Conservation (phyloP, 257 asterid species). For the Nicotiana knightiana region DNA sequence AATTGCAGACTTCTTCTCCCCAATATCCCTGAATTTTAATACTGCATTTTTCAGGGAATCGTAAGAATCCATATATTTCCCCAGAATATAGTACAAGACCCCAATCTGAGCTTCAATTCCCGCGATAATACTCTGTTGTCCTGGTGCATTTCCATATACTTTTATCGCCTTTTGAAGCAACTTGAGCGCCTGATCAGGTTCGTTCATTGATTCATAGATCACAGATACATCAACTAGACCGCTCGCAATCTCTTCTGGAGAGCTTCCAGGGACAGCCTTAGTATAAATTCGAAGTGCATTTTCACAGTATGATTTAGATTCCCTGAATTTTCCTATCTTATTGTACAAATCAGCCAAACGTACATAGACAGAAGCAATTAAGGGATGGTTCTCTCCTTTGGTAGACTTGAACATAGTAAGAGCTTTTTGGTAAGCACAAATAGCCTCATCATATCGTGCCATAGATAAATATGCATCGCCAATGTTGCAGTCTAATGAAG, state of each 20-base stretch:
- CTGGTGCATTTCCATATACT: conserved; percentile 30
- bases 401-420: conserved; percentile 48
- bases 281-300: conserved; percentile 59
- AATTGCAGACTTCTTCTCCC: conserved; percentile 37
- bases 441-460: conserved; percentile 73
- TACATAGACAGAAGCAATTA: conserved; percentile 69
- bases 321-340: conserved; percentile 71
- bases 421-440: conserved; percentile 73
- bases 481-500: conserved; percentile 71
- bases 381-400: conserved; percentile 68
- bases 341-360: conserved; percentile 77
- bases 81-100: conserved; percentile 37
- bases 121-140: conserved; percentile 32
- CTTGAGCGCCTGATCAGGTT: conserved; percentile 36
- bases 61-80: conserved; percentile 30
- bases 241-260: conserved; percentile 69
- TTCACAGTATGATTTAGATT: conserved; percentile 66
- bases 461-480: conserved; percentile 78
- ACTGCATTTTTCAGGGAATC: conserved; percentile 31
- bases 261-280: conserved; percentile 45
- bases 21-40: conserved; percentile 29
- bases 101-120: conserved; percentile 47
- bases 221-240: conserved; percentile 50
- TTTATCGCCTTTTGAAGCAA: conserved; percentile 33
- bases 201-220: conserved; percentile 35